Evolutionary conservation across 1,284 basidiomycete species (phyloP).

Genomic region (Irpex sp.): DNA sequence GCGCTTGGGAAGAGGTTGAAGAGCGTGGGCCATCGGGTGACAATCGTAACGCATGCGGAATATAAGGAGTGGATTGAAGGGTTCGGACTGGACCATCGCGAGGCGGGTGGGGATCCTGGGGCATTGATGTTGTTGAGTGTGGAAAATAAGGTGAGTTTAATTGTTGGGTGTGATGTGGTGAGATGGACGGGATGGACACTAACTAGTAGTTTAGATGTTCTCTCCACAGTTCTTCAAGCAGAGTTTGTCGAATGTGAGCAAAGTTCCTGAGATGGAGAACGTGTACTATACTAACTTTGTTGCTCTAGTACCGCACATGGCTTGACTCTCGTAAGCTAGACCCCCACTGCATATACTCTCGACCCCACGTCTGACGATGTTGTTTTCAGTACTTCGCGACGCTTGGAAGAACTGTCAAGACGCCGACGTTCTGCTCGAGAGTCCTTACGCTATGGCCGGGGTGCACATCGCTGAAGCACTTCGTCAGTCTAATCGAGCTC

Average conservation of each 20-base stretch:
- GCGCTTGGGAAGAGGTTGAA: constrained; percentile 40
- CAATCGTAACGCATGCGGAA: constrained; percentile 60
- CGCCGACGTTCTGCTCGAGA: constrained; percentile 70
- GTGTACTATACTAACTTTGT: background rate
- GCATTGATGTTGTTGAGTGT: constrained; percentile 59
- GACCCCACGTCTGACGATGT: background rate
- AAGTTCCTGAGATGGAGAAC: background rate
- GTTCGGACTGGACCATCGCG: constrained; percentile 63
- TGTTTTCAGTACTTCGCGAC: constrained; percentile 49
- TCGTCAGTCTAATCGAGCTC: constrained; percentile 30
- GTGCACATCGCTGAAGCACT: constrained; percentile 79
- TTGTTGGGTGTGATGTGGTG: too few species aligned
- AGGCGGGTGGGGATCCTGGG: constrained; percentile 76
- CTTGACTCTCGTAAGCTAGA: constrained; percentile 56
- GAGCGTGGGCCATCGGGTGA: constrained; percentile 49
- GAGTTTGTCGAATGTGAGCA: constrained; percentile 48
- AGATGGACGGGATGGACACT: background rate
- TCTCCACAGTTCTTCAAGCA: constrained; percentile 80
- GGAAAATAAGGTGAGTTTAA: constrained; percentile 45
- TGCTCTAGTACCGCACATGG: constrained; percentile 61
- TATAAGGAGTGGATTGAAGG: constrained; percentile 56
- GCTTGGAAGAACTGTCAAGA: constrained; percentile 69
- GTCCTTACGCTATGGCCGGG: constrained; percentile 75
- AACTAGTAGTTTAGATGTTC: constrained; percentile 51
- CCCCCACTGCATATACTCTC: background rate